Percentiles rank a stretch among this genome's conserved stretches.
Conservation (phyloP, 805 yeast genomes). For the Saturnispora zaruensis region DNA sequence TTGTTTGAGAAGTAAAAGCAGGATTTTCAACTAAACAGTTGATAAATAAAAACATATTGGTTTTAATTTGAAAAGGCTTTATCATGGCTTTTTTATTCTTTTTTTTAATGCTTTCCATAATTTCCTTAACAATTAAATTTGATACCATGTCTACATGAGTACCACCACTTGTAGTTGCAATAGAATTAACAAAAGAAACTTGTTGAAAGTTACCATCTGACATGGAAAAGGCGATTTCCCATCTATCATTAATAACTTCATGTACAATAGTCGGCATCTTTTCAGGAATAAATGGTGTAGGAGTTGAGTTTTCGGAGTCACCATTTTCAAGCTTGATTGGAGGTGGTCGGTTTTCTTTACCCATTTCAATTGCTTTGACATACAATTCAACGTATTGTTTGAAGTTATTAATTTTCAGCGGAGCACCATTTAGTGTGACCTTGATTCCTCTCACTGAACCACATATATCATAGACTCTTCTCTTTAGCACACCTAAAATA, state of each 20-base stretch:
- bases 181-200: slow-evolving; percentile 93
- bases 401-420: slow-evolving; percentile 63
- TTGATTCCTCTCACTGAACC: slow-evolving; percentile 83
- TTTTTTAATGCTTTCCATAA: slow-evolving; percentile 65
- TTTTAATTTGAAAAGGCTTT: slow-evolving; percentile 81
- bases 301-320: slow-evolving; percentile 5
- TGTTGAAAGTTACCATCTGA: slow-evolving; percentile 88
- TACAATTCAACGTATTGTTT: slow-evolving; percentile 85
- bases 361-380: slow-evolving; percentile 61
- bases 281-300: slow-evolving; percentile 20
- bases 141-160: slow-evolving; percentile 84
- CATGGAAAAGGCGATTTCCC: slow-evolving; percentile 95
- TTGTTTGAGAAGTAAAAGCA: slow-evolving; percentile 95
- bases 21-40: slow-evolving; percentile 94
- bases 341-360: slow-evolving; percentile 29
- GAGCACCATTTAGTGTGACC: slow-evolving; percentile 69
- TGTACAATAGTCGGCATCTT: slow-evolving; percentile 57
- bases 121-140: slow-evolving; percentile 74
- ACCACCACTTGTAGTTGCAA: slow-evolving; percentile 96
- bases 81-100: slow-evolving; percentile 56
- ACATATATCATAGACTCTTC: slow-evolving; percentile 93
- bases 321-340: slow-evolving; percentile 9
- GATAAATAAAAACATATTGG: slow-evolving; percentile 81
- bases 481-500: slow-evolving; percentile 69
- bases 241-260: slow-evolving; percentile 73